Evolutionary conservation across 257 asterid species (phyloP).

Genomic region (Knoxia roxburghii): DNA sequence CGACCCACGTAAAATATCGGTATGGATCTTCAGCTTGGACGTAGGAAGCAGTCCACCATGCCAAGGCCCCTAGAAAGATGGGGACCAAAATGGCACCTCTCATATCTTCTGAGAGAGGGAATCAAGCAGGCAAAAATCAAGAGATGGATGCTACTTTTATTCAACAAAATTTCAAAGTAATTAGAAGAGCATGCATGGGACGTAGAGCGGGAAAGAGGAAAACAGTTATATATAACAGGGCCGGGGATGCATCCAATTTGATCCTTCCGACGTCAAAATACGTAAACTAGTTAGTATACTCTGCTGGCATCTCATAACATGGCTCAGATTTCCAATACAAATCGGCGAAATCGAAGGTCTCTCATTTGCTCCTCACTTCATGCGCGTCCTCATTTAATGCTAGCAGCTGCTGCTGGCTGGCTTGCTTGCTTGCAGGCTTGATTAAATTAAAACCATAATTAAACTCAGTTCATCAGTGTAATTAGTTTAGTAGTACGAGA

Average conservation of each 20-base stretch:
- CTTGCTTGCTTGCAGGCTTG: too few species aligned
- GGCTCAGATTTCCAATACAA: constrained; percentile 35
- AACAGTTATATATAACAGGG: constrained; percentile 32
- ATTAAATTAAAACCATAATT: too few species aligned
- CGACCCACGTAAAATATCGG: constrained; percentile 43
- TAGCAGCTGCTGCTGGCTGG: too few species aligned
- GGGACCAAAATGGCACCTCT: constrained; percentile 26
- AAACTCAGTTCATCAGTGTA: too few species aligned
- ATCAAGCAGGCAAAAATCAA: too few species aligned
- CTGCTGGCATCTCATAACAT: constrained; percentile 36
- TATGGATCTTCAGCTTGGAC: constrained; percentile 60
- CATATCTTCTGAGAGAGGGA: constrained; percentile 24
- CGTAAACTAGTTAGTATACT: background rate
- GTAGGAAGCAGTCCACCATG: constrained; percentile 25
- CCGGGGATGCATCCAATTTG: background rate
- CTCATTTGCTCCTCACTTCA: constrained; percentile 48
- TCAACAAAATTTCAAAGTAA: too few species aligned
- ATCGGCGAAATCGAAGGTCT: constrained; percentile 35
- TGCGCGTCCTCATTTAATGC: constrained; percentile 31
- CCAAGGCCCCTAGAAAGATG: constrained; percentile 35
- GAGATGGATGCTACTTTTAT: too few species aligned
- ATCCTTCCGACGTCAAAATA: constrained; percentile 13
- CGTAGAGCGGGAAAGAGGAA: background rate
- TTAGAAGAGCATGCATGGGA: too few species aligned
- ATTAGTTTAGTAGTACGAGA: too few species aligned